Evolutionary conservation across 78 protist genomes (phyloP), one percentile per base, ranked within the genome.

Genomic region (Speleostelium caveatum): DNA sequence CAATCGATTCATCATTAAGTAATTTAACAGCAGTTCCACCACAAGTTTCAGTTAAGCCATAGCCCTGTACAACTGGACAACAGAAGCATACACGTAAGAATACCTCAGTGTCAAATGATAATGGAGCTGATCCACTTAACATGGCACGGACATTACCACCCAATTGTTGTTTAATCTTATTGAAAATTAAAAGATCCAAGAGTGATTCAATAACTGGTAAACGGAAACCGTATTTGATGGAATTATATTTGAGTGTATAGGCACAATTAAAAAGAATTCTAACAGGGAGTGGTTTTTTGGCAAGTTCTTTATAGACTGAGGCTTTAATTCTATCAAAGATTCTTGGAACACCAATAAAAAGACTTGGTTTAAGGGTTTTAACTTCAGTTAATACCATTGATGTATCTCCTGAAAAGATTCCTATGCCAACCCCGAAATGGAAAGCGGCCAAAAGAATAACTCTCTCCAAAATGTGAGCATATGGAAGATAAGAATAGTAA

Each of bases 311-410:
- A 19, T 67, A 55, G 16, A 86, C 92, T 60, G 60, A 63, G 1
- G 80, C 69, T 59, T 59, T 68, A 58, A 86, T 74, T 41, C 83
- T 72, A 19, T 66, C 75, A 49, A 66, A 80, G 51, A 79, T 63
- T 49, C 99, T 94, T 10, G 99, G 99, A 17, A 98, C 99, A 24
- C 93, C 85, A 45, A 67, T 79, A 58, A 98, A 87, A 39, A 96
- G 0, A 3, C 98, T 95, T 24, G 99, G 99, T 14, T 86, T 62
- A 16, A 95, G 85, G 14, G 58, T 39, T 28, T 16, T 28, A 16
- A 97, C 76, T 58, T 97, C 99, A 30, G 61, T 95, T 24, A 90
- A 16, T 42, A 95, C 33, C 33, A 53, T 65, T 16, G 68, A 59
- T 7, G 83, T 58, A 73, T 95, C 94, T 6, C 97, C 97, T 30